These are phyloP conservation scores for Silene conica DNA, from an alignment of 148 eudicot species.

Conservation along the genomic window DNA sequence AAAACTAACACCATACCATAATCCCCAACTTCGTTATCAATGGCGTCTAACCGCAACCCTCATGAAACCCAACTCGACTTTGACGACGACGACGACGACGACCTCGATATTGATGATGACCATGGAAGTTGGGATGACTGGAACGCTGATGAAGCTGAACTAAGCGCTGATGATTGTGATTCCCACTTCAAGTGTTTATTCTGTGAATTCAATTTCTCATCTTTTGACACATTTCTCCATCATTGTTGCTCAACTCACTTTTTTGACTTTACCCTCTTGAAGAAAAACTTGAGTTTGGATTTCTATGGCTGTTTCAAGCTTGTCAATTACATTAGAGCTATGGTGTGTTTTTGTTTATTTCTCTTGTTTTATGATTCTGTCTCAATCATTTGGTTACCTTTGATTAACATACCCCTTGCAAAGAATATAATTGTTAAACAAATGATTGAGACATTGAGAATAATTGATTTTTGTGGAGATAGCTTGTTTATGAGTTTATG, in stretches of 20 bases:
- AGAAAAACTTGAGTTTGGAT: conserved; percentile 47
- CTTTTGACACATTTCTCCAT: conserved; percentile 39
- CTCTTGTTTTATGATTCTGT: not conserved
- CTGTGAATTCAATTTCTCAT: conserved; percentile 43
- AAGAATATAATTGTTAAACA: no score
- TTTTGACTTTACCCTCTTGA: conserved; percentile 51
- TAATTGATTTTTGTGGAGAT: not conserved
- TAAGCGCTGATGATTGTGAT: conserved; percentile 26
- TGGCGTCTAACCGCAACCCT: conserved; percentile 23
- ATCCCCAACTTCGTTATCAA: conserved; percentile 3
- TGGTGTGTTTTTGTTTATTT: conserved; percentile 14
- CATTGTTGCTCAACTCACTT: conserved; percentile 51
- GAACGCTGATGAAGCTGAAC: conserved; percentile 52
- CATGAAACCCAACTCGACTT: conserved; percentile 7
- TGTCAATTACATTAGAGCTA: conserved; percentile 63
- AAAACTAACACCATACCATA: no score
- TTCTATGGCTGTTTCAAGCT: conserved; percentile 82
- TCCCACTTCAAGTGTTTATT: conserved; percentile 60
- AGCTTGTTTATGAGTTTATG: not conserved
- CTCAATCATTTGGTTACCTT: not conserved
- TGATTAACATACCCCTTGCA: no score
- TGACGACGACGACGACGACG: conserved; percentile 25
- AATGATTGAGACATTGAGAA: not conserved
- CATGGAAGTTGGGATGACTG: conserved; percentile 70
- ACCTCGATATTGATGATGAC: conserved; percentile 35